phyloP scores from a whole-genome alignment of 2,329 filamentous ascomycete genomes.

The Fusarium anthophilum region DNA sequence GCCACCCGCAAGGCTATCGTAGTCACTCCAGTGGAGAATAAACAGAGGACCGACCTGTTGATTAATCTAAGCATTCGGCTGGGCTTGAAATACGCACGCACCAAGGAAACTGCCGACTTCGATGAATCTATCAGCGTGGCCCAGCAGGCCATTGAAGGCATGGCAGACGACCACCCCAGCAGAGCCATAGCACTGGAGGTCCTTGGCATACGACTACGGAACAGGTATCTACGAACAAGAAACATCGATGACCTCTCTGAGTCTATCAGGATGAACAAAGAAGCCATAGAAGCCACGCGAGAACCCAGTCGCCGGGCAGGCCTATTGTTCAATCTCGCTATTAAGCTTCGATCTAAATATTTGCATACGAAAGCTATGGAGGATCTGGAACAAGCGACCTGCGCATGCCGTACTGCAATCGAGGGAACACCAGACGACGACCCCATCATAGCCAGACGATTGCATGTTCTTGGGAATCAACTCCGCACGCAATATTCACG shows the following conservation, averaged over 20 bases:
- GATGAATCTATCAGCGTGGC: no score
- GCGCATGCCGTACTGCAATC: background rate
- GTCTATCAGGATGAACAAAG: background rate
- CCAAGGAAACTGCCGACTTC: no score
- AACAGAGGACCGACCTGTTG: no score
- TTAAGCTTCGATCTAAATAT: background rate
- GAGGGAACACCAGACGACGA: background rate
- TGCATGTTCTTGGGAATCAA: background rate
- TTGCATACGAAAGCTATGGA: background rate
- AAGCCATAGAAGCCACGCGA: no score
- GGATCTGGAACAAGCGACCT: accelerated
- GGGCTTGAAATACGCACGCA: no score
- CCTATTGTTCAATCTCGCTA: accelerated
- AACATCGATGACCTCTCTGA: background rate
- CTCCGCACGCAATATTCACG: background rate
- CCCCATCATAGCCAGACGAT: background rate
- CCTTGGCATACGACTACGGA: background rate
- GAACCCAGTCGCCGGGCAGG: background rate
- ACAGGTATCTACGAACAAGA: background rate
- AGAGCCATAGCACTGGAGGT: no score
- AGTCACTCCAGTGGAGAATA: no score
- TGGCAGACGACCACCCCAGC: no score
- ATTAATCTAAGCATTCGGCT: no score
- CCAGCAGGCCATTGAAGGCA: no score
- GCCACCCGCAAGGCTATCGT: no score